A percentile compares a stretch with the other conserved stretches of the same genome.
phyloP scores from a whole-genome alignment of 768 basidiomycete species.

The Boletus pseudopeckii region DNA sequence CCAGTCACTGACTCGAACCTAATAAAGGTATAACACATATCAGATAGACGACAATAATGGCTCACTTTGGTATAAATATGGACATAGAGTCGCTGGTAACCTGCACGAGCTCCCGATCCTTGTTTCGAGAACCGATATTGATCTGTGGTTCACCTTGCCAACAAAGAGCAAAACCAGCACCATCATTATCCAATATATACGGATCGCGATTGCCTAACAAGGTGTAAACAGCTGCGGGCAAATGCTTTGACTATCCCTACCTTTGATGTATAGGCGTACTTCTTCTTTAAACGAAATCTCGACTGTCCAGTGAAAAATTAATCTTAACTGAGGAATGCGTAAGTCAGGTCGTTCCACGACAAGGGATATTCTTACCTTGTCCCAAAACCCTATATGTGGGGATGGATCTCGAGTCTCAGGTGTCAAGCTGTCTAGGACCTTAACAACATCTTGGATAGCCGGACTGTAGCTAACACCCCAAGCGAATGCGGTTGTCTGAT shows the following conservation, averaged over 20 bases:
- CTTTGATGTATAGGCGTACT: slow-evolving; percentile 83
- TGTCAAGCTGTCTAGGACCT: slow-evolving; percentile 76
- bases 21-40: not conserved
- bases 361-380: slow-evolving; percentile 57
- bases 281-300: slow-evolving; percentile 64
- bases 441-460: slow-evolving; percentile 82
- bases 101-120: slow-evolving; percentile 76
- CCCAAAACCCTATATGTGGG: slow-evolving; percentile 89
- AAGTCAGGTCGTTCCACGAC: not conserved
- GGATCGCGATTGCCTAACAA: slow-evolving; percentile 77
- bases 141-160: slow-evolving; percentile 78
- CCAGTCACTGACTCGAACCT: slow-evolving; percentile 21
- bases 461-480: slow-evolving; percentile 91
- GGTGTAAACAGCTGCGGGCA: slow-evolving; percentile 6
- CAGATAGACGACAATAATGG: slow-evolving; percentile 4
- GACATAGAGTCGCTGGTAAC: slow-evolving; percentile 76
- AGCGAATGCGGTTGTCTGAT: slow-evolving; percentile 65
- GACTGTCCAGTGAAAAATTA: slow-evolving; percentile 82
- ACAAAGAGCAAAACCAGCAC: slow-evolving; percentile 83
- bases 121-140: slow-evolving; percentile 65
- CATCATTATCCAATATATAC: slow-evolving; percentile 60
- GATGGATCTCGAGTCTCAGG: slow-evolving; percentile 78
- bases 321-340: slow-evolving; percentile 48
- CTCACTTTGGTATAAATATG: slow-evolving; percentile 84
- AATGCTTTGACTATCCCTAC: slow-evolving; percentile 35